Evolutionary conservation across 1,284 basidiomycete species (phyloP), one percentile per base, ranked within the genome.

Genomic region (Neonothopanus nambi): DNA sequence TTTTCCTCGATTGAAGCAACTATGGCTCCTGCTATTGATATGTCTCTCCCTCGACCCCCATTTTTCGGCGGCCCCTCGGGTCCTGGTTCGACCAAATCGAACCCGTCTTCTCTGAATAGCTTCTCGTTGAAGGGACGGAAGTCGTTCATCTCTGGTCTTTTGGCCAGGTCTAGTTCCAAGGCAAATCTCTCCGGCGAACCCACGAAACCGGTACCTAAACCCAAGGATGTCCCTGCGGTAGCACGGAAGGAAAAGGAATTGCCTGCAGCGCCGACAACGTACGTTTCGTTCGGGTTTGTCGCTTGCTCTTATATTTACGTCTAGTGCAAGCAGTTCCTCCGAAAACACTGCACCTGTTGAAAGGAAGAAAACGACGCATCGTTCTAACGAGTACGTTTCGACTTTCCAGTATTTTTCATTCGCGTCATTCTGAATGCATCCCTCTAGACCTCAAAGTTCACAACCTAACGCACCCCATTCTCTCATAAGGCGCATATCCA

Each of bases 91-190:
- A 52, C 24, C 8, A 46, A 33, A 30, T 47, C 39, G 13, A 54
- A 48, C 30, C 45, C 52, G 28, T 40, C 52, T 7, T 53, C 51
- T 23, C 35, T 53, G 15, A 47, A 28, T 11, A 47, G 38, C 18
- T 35, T 53, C 21, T 35, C 43, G 28, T 15, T 53, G 37, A 47
- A 37, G 26, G 44, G 51, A 20, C 43, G 39, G 20, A 52, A 44
- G n/a, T 52, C 51, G 5, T 38, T 46, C 18, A 35, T 53, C 12
- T 41, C 51, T 38, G 44, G 51, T 33, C 37, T 53, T 18, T 26
- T 53, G 37, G 20, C 44, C 8, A 48, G 35, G 15, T 39, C 43
- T 6, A 47, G 18, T 13, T 53, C 51, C 11, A 47, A 23, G 23
- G 5, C 26, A 7, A 40, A 52, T 30, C 30, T 35, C 17, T 28